A percentile compares a stretch with the other conserved stretches of the same genome.
Evolutionary conservation across 768 basidiomycete species (phyloP).

Genomic region (Kwoniella sp.): DNA sequence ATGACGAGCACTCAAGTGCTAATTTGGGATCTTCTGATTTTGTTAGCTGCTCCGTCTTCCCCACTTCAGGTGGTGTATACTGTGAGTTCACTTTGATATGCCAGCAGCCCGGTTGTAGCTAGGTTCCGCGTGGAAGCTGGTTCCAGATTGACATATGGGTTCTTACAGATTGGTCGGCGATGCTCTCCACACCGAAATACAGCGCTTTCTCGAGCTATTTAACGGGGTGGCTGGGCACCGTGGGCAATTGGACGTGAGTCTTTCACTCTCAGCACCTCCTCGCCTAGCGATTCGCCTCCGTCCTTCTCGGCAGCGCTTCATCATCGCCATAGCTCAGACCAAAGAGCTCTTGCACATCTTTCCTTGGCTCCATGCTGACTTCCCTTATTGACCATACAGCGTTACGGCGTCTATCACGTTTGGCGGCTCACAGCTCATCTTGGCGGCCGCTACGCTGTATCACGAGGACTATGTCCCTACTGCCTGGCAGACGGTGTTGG

Average conservation of each 20-base stretch:
- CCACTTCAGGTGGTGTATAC: conserved; percentile 52
- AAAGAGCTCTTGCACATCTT: not conserved
- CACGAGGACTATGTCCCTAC: conserved; percentile 65
- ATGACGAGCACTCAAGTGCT: no score
- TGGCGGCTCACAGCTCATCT: conserved; percentile 65
- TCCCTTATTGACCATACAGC: conserved; percentile 16
- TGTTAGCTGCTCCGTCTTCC: conserved; percentile 47
- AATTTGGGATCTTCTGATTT: not conserved
- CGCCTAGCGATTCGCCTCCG: no score
- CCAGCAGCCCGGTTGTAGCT: no score
- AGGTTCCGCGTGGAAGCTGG: no score
- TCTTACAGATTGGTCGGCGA: conserved; percentile 64
- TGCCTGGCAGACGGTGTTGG: conserved; percentile 65
- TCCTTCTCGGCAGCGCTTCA: no score
- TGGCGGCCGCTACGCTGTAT: conserved; percentile 66
- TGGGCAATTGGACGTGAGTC: conserved; percentile 68
- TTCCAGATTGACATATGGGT: no score
- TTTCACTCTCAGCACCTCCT: no score
- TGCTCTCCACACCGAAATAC: conserved; percentile 63
- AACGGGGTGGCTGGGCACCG: conserved; percentile 70
- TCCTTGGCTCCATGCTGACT: conserved; percentile 2
- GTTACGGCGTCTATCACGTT: conserved; percentile 70
- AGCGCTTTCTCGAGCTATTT: conserved; percentile 66
- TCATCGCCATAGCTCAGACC: not conserved
- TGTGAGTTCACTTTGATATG: conserved; percentile 30